Conservation (phyloP, 2,329 filamentous ascomycete species). For the Colletotrichum noveboracense region DNA sequence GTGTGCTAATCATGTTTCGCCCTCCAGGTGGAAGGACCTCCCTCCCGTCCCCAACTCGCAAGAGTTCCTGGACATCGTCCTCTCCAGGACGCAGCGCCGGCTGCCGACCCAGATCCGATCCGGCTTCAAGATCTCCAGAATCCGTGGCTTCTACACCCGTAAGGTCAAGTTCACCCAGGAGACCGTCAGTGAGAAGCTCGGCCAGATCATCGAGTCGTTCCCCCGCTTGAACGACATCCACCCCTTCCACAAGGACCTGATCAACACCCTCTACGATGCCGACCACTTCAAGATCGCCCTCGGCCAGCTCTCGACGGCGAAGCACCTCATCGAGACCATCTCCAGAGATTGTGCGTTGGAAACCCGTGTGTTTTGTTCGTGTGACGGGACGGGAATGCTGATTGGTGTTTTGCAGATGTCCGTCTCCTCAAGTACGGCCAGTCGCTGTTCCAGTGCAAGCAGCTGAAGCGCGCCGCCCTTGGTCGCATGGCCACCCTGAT, state of each 20-base stretch:
- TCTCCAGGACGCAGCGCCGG: slow-evolving; percentile 90
- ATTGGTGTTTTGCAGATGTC: slow-evolving; percentile 57
- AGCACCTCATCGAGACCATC: slow-evolving; percentile 95
- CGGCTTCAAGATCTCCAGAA: slow-evolving; percentile 92
- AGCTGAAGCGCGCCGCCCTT: slow-evolving; percentile 93
- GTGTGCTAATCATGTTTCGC: background rate
- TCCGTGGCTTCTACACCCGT: slow-evolving; percentile 52
- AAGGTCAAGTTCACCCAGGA: slow-evolving; percentile 99
- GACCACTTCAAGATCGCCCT: slow-evolving; percentile 98
- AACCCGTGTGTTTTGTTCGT: background rate
- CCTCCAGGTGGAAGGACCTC: slow-evolving; percentile 71
- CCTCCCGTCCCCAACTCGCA: slow-evolving; percentile 88
- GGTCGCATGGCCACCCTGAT: slow-evolving; percentile 98
- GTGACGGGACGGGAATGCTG: background rate
- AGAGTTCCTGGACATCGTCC: slow-evolving; percentile 97
- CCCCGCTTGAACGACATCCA: slow-evolving; percentile 93
- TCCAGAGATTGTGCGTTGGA: slow-evolving; percentile 71
- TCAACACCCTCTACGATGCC: slow-evolving; percentile 98
- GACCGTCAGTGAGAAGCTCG: slow-evolving; percentile 94
- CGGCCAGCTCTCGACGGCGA: slow-evolving; percentile 93
- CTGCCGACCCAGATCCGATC: slow-evolving; percentile 94
- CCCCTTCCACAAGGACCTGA: slow-evolving; percentile 82
- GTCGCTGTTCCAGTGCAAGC: slow-evolving; percentile 98
- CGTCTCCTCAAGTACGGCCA: slow-evolving; percentile 86
- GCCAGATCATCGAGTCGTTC: slow-evolving; percentile 89